These are phyloP conservation scores for Ophiocordyceps camponoti-leonardi DNA, from an alignment of 2,329 filamentous ascomycete genomes.

Conservation along the genomic window DNA sequence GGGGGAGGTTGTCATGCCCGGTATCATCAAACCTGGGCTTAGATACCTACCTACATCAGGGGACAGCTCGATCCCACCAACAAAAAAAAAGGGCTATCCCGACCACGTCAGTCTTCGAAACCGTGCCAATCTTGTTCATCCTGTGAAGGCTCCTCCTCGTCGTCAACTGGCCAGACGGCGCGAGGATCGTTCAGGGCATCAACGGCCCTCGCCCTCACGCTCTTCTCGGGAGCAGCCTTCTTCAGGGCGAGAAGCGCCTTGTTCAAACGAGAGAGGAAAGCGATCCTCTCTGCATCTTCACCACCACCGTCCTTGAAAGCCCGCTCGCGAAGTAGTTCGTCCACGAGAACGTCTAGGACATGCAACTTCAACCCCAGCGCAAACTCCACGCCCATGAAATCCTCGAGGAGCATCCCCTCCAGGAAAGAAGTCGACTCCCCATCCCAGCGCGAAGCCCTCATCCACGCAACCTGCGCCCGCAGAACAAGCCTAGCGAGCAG, in stretches of 20 bases:
- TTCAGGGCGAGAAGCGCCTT: too few relatives aligned
- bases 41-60: not conserved
- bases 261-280: too few relatives aligned
- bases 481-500: conserved; percentile 67
- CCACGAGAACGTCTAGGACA: conserved; percentile 77
- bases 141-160: not conserved
- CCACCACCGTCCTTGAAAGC: too few relatives aligned
- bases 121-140: not conserved
- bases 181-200: too few relatives aligned
- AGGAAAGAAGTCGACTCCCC: too few relatives aligned
- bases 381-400: too few relatives aligned
- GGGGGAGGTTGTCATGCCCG: too few relatives aligned
- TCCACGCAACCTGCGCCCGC: conserved; percentile 44
- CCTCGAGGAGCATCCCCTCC: too few relatives aligned
- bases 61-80: not conserved
- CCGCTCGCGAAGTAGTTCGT: conserved; percentile 64
- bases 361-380: conserved; percentile 68
- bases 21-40: too few relatives aligned
- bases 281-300: not conserved
- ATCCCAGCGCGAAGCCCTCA: accelerated
- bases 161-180: too few relatives aligned
- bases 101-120: not conserved
- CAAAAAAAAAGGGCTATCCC: not conserved
- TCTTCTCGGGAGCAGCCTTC: too few relatives aligned
- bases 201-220: too few relatives aligned